Base-by-base conservation (phyloP, 78 protist genomes). In the Guillardia theta region DNA sequence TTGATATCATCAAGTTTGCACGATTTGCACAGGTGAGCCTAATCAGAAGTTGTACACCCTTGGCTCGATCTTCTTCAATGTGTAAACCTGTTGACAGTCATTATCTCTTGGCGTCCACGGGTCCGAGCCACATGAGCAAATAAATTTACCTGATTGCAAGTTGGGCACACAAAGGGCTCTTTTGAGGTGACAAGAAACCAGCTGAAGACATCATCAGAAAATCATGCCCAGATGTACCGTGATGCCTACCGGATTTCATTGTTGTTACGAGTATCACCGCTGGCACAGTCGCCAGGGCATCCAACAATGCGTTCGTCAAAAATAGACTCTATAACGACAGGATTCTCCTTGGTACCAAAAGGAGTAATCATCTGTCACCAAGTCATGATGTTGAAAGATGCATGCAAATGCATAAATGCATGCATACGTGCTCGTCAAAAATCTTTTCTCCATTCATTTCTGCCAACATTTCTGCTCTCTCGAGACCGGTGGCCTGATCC, bases 221-320 rank as follows among this genome's bases (percentile, higher is more conserved):
- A n/a, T n/a, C n/a, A n/a, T n/a, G n/a, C n/a, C n/a, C n/a, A n/a
- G n/a, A n/a, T n/a, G n/a, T n/a, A n/a, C n/a, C n/a, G n/a, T 18
- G 53, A 18, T 0, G 1, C 90, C 8, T 48, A 78, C 90, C 90
- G 45, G 53, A 78, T n/a, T 30, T 78, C 90, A 50, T 78, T 78
- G 90, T 8, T n/a, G 2, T 30, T 8, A 6, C 10, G 44, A 0
- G 90, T 43, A 30, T 78, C 90, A 36, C 90, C 90, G 30, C 70
- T 15, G 41, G 54, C 93, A n/a, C 93, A 88, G 4, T 46, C 43
- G 48, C 93, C 93, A 5, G 93, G 93, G 64, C 93, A 88, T 19
- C 93, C 93, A 30, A 88, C 33, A 41, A 88, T 88, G 9, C 93
- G 62, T 27, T 88, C 93, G 53, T 45, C 19, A 64, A 22, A 88